Base-by-base conservation (phyloP, 2,329 filamentous ascomycete genomes). In the Cladophialophora chaetospira region DNA sequence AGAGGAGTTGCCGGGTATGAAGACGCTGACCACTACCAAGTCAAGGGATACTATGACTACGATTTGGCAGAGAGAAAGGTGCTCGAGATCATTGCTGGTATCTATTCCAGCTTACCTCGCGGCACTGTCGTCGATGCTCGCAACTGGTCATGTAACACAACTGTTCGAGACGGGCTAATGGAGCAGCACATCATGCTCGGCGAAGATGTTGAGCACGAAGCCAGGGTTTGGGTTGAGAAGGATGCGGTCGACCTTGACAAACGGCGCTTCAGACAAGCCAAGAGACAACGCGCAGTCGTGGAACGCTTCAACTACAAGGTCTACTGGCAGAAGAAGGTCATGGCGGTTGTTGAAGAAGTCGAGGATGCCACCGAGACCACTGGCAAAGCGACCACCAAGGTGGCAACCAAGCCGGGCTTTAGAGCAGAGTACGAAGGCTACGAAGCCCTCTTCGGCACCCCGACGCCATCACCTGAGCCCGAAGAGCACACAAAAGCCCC, bases 131-230 rank as follows among this genome's bases (percentile, higher is more conserved):
- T 40, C 19, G 40, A 49, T 10, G 21, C n/a, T 10, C 54, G 45
- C 13, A 28, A 47, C 17, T 60, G 52, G 23, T 40, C 43, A 3
- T 35, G 55, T 4, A 29, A 47, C 28, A 40, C 38, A 11, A 17
- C 28, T 10, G 38, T 44, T 19, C 35, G 44, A 4, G 28, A 63
- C 28, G 57, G 53, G 11, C 23, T 61, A 19, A 48, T 56, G 40
- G 60, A 63, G 28, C 60, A 63, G 31, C 38, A 60, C 25, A 19
- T 65, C 4, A 51, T 46, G 13, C 21, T 63, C n/a, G 62, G 58
- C 4, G 43, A 52, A 17, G 50, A 64, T 21, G 23, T 15, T 4
- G 45, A 45, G 2, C 47, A 53, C 19, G 52, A 55, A 33, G 58
- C 53, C 2, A 48, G 58, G 11, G 49, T 60, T n/a, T 64, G 57